Percentiles rank a stretch among this genome's conserved stretches.
Evolutionary conservation across 768 basidiomycete genomes (phyloP).

Genomic region (Cystobasidium tubakii): DNA sequence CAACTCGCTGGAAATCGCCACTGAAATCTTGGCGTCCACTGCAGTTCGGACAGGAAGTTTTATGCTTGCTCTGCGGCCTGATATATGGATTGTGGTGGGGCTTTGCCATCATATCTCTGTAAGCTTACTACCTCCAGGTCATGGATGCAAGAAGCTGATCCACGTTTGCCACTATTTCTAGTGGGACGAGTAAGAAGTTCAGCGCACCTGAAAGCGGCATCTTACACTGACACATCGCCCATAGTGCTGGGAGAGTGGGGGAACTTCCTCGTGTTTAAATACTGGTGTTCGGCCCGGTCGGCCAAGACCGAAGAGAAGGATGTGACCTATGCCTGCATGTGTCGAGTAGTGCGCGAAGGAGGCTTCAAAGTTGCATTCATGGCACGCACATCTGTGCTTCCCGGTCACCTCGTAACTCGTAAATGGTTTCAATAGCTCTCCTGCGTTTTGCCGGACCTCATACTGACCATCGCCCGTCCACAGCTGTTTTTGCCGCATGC

Average conservation of each 20-base stretch:
- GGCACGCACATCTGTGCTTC: conserved; percentile 72
- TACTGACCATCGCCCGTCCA: conserved; percentile 49
- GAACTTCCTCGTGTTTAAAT: conserved; percentile 62
- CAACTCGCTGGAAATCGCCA: not conserved
- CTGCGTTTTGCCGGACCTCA: too few relatives aligned
- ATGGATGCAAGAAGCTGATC: not conserved
- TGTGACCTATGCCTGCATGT: conserved; percentile 55
- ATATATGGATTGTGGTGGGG: conserved; percentile 85
- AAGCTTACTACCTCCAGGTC: not conserved
- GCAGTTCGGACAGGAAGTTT: conserved; percentile 70
- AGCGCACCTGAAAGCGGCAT: conserved; percentile 66
- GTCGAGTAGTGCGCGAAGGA: conserved; percentile 68
- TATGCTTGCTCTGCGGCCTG: conserved; percentile 78
- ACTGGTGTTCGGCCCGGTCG: conserved; percentile 66
- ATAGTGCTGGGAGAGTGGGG: conserved; percentile 10
- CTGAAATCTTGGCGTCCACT: conserved; percentile 51
- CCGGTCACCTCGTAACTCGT: conserved; percentile 81
- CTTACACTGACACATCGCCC: not conserved
- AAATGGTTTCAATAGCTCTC: conserved; percentile 57
- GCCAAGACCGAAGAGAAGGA: conserved; percentile 58
- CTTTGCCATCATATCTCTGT: conserved; percentile 67
- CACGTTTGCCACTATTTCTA: conserved; percentile 53
- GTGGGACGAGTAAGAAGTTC: conserved; percentile 74
- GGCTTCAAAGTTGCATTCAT: conserved; percentile 78
- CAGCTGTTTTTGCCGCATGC: conserved; percentile 79